Percentiles rank a stretch among this genome's conserved stretches.
phyloP scores from a whole-genome alignment of 164 flowering plant genomes.

The Aristolochia californica region DNA sequence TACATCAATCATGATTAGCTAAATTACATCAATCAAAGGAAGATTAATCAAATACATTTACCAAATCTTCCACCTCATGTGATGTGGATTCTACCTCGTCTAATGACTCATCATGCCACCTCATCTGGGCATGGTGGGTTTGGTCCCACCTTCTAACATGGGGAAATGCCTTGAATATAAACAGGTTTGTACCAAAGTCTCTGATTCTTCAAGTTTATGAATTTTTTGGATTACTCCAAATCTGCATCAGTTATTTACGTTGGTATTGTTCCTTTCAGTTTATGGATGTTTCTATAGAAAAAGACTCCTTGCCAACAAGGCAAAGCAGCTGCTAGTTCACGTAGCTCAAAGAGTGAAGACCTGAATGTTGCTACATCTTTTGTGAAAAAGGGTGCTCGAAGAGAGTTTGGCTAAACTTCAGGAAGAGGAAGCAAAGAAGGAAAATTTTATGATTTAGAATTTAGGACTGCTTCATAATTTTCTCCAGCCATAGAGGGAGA shows the following conservation, averaged over 20 bases:
- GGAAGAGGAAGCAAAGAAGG: slow-evolving; percentile 35
- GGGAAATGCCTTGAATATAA: slow-evolving; percentile 87
- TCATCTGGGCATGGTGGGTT: no score
- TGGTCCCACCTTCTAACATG: no score
- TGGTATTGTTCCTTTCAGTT: slow-evolving; percentile 34
- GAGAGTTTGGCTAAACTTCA: slow-evolving; percentile 70
- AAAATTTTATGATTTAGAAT: slow-evolving; percentile 47
- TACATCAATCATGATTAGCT: no score
- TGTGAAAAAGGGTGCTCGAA: slow-evolving; percentile 62
- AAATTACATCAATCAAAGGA: no score
- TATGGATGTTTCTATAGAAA: slow-evolving; percentile 76
- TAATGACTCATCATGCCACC: no score
- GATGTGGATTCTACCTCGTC: no score
- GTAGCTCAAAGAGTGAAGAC: slow-evolving; percentile 41
- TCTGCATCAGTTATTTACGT: neutral
- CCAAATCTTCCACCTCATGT: no score
- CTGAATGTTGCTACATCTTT: slow-evolving; percentile 36
- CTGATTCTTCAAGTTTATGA: neutral
- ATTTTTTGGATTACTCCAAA: neutral
- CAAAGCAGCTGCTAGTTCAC: slow-evolving; percentile 8
- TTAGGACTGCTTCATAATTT: no score
- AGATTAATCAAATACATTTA: no score
- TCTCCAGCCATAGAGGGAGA: no score
- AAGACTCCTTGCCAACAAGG: slow-evolving; percentile 25
- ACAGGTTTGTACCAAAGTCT: slow-evolving; percentile 50